phyloP scores from a whole-genome alignment of 257 asterid genomes.

The Leonotis leonurus region DNA sequence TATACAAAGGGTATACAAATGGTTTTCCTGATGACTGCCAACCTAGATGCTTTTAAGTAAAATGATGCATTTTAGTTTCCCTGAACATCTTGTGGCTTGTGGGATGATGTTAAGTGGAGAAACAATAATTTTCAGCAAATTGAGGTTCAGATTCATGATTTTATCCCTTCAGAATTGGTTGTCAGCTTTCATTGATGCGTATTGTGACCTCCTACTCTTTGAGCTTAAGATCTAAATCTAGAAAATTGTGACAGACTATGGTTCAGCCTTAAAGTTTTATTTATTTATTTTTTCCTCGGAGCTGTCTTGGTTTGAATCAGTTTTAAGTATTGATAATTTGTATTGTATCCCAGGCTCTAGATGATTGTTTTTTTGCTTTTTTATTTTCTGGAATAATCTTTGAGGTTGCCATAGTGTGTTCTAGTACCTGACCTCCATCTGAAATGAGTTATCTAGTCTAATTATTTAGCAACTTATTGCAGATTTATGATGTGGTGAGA shows the following conservation, averaged over 20 bases:
- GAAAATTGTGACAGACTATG: background rate
- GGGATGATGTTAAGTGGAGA: no score
- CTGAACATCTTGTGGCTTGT: no score
- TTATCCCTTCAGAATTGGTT: background rate
- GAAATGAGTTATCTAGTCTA: background rate
- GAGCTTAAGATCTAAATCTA: background rate
- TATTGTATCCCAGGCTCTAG: background rate
- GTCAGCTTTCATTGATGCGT: background rate
- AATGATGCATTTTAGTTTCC: no score
- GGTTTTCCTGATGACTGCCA: no score
- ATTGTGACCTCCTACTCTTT: background rate
- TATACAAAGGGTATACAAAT: no score
- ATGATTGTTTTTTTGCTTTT: background rate
- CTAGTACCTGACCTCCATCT: background rate
- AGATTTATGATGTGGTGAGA: slow-evolving; percentile 88
- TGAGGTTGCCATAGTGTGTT: background rate
- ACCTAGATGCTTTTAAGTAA: no score
- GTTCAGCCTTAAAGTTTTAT: no score
- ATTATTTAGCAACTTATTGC: slow-evolving; percentile 26
- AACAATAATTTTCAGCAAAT: no score
- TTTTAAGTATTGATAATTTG: background rate
- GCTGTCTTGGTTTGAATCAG: background rate
- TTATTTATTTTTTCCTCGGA: no score
- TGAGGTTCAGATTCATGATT: background rate
- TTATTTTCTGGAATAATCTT: background rate